Base-by-base conservation (phyloP, 2,329 filamentous ascomycete genomes). In the Trichoderma afroharzianum region DNA sequence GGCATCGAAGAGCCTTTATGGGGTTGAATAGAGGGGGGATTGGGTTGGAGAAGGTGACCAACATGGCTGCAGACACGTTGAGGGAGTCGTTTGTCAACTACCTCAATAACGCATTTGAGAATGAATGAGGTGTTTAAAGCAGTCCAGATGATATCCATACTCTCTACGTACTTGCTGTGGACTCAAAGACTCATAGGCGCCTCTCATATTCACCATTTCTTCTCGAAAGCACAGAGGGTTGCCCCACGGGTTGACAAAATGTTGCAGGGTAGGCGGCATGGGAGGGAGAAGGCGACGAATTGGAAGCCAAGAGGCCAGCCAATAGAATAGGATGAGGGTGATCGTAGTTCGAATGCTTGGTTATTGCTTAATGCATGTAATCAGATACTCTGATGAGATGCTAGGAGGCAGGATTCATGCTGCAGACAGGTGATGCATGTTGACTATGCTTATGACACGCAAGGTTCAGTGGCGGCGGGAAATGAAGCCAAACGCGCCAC, bases 1-100 rank as follows among this genome's bases (percentile, higher is more conserved):
- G 93, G 74, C 83, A 95, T 75, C 86, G 93, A 72, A 87, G 93
- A 76, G 92, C 94, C 63, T 97, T 93, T 81, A 90, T 95, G 76
- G 88, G 86, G 6, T 80, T 97, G 79, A 95, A 95, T 76, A 85
- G 93, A 64, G 93, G 83, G 77, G 92, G 85, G 78, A 94, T 88
- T 72, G 89, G 84, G 61, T 82, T 85, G 70, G 88, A 90, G 75
- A 82, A 81, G 1, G 85, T 88, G 3, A 86, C 86, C 1, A 88
- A 85, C 74, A 81, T 89, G 79, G 83, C 82, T 6, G 85, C 84
- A 2, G 83, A 83, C 32, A 85, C 88, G 75, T 84, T 92, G 76
- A 84, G 86, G 73, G 87, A 89, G 78, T 87, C 86, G 39, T 92
- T 92, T 78, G 89, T 91, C 36, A 85, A 86, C 26, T 92, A 91